Evolutionary conservation across 345 rosid species (phyloP).

Genomic region (Mallotus nudiflorus): DNA sequence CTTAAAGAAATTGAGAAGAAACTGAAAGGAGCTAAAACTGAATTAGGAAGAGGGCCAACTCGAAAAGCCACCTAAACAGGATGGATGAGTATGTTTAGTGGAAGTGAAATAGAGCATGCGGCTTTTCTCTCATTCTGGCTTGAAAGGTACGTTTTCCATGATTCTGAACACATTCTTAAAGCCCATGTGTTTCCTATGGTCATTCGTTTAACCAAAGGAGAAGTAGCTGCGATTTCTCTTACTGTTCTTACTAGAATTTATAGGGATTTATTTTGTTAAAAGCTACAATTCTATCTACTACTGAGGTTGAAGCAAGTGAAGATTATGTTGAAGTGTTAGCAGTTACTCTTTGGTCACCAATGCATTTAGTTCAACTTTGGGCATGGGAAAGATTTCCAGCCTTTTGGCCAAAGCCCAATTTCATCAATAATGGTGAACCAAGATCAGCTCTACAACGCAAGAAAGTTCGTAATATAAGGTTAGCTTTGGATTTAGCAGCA

Average conservation of each 20-base stretch:
- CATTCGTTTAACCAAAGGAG: conserved; percentile 38
- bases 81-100: conserved; percentile 39
- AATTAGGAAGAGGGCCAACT: neutral
- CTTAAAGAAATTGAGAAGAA: neutral
- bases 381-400: too few relatives aligned
- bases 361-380: too few relatives aligned
- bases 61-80: neutral
- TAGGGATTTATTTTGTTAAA: too few relatives aligned
- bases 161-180: too few relatives aligned
- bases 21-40: neutral
- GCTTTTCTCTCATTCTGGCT: conserved; percentile 46
- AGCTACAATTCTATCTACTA: too few relatives aligned
- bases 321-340: too few relatives aligned
- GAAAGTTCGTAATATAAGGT: conserved; percentile 17
- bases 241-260: conserved; percentile 44
- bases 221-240: conserved; percentile 41
- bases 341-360: too few relatives aligned
- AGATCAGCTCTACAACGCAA: too few relatives aligned
- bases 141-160: conserved; percentile 33
- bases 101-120: conserved; percentile 41
- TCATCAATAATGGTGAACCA: too few relatives aligned
- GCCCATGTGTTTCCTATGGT: too few relatives aligned
- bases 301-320: too few relatives aligned
- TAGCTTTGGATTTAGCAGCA: conserved; percentile 26
- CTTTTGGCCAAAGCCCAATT: too few relatives aligned